Conservation (phyloP, 2,329 filamentous ascomycete genomes). For the Verticillium dahliae region DNA sequence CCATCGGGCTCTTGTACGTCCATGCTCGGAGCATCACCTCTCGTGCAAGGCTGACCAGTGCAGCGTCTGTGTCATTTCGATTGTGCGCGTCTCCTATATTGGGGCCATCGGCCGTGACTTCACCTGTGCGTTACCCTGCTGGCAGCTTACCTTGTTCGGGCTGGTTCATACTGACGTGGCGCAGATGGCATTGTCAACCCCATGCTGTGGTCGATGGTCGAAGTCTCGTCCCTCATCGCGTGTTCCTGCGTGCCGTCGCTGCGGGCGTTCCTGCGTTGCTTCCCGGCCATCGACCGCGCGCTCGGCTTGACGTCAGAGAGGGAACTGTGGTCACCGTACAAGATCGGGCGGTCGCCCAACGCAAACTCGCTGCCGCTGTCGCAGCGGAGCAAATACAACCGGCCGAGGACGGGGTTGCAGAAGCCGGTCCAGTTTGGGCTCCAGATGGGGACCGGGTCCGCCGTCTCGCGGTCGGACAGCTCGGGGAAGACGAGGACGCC, state of each 20-base stretch:
- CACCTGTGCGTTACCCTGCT: slow-evolving; percentile 15
- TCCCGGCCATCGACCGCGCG: slow-evolving; percentile 20
- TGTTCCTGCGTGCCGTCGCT: slow-evolving; percentile 25
- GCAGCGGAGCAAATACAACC: neutral
- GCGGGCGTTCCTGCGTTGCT: slow-evolving; percentile 19
- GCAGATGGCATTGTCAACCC: slow-evolving; percentile 18
- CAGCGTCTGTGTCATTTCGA: slow-evolving; percentile 18
- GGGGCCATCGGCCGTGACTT: slow-evolving; percentile 15
- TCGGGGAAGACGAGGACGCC: too few species aligned
- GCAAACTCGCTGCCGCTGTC: neutral
- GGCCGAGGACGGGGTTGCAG: neutral
- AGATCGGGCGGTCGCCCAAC: neutral
- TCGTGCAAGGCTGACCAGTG: neutral
- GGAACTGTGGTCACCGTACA: neutral
- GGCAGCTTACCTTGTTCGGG: neutral
- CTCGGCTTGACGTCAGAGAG: slow-evolving; percentile 18
- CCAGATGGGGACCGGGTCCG: neutral
- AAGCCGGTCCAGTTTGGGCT: neutral
- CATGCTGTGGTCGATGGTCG: slow-evolving; percentile 22
- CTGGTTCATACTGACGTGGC: neutral
- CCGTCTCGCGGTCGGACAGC: neutral
- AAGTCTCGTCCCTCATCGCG: slow-evolving; percentile 22
- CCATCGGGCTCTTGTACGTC: slow-evolving; percentile 18
- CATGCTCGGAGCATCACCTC: too few species aligned
- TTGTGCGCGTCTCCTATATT: slow-evolving; percentile 19